Conservation (phyloP, 345 rosid genomes). For the Limnanthes douglasii region DNA sequence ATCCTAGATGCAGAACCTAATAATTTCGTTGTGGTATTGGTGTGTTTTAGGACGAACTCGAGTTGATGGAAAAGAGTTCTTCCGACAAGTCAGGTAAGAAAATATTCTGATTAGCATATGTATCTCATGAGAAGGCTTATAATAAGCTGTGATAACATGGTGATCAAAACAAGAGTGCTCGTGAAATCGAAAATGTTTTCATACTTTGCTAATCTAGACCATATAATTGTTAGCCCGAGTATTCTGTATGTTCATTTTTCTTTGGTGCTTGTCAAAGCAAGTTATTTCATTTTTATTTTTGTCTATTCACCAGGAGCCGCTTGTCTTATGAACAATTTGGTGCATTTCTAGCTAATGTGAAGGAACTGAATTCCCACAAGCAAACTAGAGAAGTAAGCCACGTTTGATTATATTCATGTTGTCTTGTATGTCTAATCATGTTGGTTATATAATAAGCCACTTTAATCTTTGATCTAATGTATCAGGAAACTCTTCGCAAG, state of each 20-base stretch:
- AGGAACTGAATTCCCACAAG: conserved; percentile 88
- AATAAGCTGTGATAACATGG: too few species aligned
- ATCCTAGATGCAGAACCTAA: too few species aligned
- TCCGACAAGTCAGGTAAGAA: conserved; percentile 97
- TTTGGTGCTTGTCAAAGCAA: not conserved
- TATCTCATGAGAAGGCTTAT: too few species aligned
- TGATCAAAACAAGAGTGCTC: too few species aligned
- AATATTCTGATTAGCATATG: too few species aligned
- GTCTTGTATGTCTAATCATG: not conserved
- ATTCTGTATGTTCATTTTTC: not conserved
- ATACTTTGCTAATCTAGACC: too few species aligned
- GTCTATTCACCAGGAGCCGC: conserved; percentile 13
- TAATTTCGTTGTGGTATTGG: too few species aligned
- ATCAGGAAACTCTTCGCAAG: conserved; percentile 73
- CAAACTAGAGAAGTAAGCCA: conserved; percentile 64
- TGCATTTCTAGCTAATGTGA: conserved; percentile 80
- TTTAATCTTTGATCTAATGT: not conserved
- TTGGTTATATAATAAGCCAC: not conserved
- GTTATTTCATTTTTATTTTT: too few species aligned
- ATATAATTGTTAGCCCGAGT: too few species aligned
- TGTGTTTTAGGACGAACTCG: conserved; percentile 52
- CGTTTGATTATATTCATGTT: not conserved
- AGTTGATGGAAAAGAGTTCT: conserved; percentile 92
- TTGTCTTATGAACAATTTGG: conserved; percentile 87
- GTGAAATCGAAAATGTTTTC: too few species aligned